These are phyloP conservation scores for Pleurotus cornucopiae DNA, from an alignment of 768 basidiomycete species.

Conservation along the genomic window DNA sequence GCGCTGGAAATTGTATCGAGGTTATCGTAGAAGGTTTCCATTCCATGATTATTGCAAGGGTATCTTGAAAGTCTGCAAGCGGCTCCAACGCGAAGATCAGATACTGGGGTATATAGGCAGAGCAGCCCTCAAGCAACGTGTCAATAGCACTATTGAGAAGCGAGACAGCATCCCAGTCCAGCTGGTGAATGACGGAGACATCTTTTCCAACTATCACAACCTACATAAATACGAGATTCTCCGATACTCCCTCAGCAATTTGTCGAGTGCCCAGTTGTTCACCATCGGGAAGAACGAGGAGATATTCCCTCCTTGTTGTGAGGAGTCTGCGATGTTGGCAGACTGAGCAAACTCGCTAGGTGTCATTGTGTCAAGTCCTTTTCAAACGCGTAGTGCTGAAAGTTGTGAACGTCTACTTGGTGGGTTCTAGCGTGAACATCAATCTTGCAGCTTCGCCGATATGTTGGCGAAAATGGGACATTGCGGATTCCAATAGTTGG, in stretches of 20 bases:
- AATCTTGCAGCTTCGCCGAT: too few relatives aligned
- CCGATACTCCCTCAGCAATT: not conserved
- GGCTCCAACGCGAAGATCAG: constrained; percentile 19
- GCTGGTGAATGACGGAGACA: not conserved
- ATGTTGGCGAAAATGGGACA: too few relatives aligned
- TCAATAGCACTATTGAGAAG: constrained; percentile 23
- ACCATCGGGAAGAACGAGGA: constrained; percentile 1
- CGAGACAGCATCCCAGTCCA: constrained; percentile 7
- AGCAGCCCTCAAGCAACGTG: constrained; percentile 22
- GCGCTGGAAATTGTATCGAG: too few relatives aligned
- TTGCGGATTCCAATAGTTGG: too few relatives aligned
- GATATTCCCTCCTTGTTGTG: not conserved
- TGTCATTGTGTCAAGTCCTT: not conserved
- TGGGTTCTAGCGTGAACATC: not conserved
- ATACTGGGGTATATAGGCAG: constrained; percentile 25
- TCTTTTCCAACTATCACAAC: not conserved
- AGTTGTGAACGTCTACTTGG: not conserved
- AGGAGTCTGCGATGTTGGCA: not conserved
- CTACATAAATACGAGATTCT: not conserved
- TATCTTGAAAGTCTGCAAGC: not conserved
- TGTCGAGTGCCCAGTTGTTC: not conserved
- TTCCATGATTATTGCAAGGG: too few relatives aligned
- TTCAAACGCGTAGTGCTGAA: not conserved
- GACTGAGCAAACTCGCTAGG: not conserved
- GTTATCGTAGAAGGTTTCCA: too few relatives aligned